Conservation (phyloP, 805 yeast species). For the Debaryomyces castellii region DNA sequence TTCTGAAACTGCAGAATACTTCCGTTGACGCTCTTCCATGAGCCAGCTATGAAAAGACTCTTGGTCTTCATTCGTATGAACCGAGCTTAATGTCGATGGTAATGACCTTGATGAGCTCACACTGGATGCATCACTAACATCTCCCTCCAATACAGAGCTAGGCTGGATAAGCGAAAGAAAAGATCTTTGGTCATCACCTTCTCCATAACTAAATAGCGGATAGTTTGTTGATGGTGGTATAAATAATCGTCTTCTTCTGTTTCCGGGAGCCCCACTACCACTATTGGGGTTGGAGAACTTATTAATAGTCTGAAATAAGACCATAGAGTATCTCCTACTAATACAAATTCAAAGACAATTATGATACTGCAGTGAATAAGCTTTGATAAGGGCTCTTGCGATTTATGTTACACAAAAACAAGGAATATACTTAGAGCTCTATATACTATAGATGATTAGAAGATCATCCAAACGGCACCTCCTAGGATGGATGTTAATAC, state of each 20-base stretch:
- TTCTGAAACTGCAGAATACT: constrained; percentile 22
- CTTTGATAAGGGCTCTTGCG: neutral
- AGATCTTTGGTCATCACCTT: constrained; percentile 44
- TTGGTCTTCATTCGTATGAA: constrained; percentile 33
- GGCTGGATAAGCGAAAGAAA: constrained; percentile 40
- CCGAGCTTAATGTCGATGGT: constrained; percentile 40
- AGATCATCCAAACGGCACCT: constrained; percentile 78
- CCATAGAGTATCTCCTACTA: constrained; percentile 25
- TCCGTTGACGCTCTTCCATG: constrained; percentile 40
- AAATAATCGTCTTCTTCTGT: constrained; percentile 38
- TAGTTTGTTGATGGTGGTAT: constrained; percentile 45
- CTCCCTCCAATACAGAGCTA: constrained; percentile 29
- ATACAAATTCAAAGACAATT: too few relatives aligned
- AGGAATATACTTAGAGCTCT: neutral
- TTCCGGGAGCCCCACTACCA: constrained; percentile 28
- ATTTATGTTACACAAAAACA: neutral
- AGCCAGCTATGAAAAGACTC: constrained; percentile 45
- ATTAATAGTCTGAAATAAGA: constrained; percentile 38
- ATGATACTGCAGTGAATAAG: too few relatives aligned
- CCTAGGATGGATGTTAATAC: constrained; percentile 60
- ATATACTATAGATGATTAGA: constrained; percentile 22
- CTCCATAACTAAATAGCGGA: constrained; percentile 43
- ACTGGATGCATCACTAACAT: constrained; percentile 40
- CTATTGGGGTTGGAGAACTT: constrained; percentile 40
- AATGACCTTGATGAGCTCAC: constrained; percentile 40